Evolutionary conservation across 192 early-diverging fungal genomes (phyloP).

Genomic region (Entrophospora sp.): DNA sequence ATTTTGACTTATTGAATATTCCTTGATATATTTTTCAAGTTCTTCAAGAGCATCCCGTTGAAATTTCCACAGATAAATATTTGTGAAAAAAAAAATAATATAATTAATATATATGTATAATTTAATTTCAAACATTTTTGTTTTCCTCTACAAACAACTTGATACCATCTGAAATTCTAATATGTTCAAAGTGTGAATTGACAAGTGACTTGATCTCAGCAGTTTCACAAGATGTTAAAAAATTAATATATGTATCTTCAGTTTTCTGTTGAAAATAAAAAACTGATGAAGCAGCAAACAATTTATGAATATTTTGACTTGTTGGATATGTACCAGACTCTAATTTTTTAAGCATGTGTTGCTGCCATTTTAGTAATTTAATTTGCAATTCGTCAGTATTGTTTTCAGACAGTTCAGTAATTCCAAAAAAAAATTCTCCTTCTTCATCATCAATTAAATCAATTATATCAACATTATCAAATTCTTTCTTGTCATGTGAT

Average conservation of each 20-base stretch:
- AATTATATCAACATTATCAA: too few relatives aligned
- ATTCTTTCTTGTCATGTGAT: too few relatives aligned
- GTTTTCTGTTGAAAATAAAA: conserved; percentile 17
- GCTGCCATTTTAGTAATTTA: too few relatives aligned
- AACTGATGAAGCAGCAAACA: conserved; percentile 12
- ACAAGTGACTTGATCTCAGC: too few relatives aligned
- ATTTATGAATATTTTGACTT: conserved; percentile 11
- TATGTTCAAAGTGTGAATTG: conserved; percentile 7
- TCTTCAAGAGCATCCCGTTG: conserved; percentile 15
- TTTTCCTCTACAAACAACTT: conserved; percentile 14
- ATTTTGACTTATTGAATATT: too few relatives aligned
- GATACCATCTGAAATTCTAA: conserved; percentile 9
- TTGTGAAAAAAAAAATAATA: too few relatives aligned
- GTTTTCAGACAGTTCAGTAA: background rate
- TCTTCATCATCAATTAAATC: too few relatives aligned
- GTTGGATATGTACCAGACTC: background rate
- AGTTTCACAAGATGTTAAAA: conserved; percentile 15
- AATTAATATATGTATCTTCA: conserved; percentile 6
- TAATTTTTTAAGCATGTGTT: too few relatives aligned
- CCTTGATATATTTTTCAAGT: conserved; percentile 16
- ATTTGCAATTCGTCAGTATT: background rate
- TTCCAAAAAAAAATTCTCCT: too few relatives aligned
- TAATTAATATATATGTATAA: conserved; percentile 18
- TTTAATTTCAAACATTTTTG: conserved; percentile 18
- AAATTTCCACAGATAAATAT: conserved; percentile 11